phyloP scores from a whole-genome alignment of 495 filamentous ascomycete genomes.

The Xanthoparmelia taractica region DNA sequence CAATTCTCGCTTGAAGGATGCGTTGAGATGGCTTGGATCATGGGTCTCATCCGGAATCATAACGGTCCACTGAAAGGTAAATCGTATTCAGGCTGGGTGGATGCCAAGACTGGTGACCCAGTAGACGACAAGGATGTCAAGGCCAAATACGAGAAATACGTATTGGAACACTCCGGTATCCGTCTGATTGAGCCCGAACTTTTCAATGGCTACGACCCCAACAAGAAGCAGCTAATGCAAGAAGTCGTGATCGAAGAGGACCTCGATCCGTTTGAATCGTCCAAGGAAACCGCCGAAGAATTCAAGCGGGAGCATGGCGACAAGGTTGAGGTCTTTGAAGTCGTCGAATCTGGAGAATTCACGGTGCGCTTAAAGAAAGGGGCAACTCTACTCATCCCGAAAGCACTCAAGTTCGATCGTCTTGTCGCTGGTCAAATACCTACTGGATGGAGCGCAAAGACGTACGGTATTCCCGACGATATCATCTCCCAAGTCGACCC shows the following conservation, averaged over 20 bases:
- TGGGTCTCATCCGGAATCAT: conserved; percentile 98
- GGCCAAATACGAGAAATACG: conserved; percentile 89
- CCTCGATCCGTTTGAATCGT: conserved; percentile 92
- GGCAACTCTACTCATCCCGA: conserved; percentile 86
- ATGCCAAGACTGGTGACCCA: conserved; percentile 85
- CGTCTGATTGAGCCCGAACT: conserved; percentile 96
- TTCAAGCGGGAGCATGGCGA: conserved; percentile 96
- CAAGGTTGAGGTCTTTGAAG: conserved; percentile 94
- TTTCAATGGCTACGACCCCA: conserved; percentile 95
- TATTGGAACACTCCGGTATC: conserved; percentile 94
- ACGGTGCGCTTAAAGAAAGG: conserved; percentile 91
- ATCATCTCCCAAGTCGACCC: conserved; percentile 97
- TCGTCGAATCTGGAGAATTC: conserved; percentile 90
- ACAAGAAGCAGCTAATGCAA: conserved; percentile 95
- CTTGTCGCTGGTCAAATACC: conserved; percentile 95
- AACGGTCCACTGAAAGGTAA: conserved; percentile 98
- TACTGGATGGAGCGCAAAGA: conserved; percentile 91
- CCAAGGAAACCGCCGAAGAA: conserved; percentile 93
- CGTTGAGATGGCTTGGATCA: conserved; percentile 99
- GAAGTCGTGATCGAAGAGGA: conserved; percentile 96
- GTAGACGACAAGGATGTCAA: conserved; percentile 98
- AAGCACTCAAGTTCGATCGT: conserved; percentile 93
- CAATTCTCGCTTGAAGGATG: conserved; percentile 96
- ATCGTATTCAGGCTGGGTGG: conserved; percentile 95
- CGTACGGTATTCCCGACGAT: conserved; percentile 93